Conservation (phyloP, 192 early-diverging fungal genomes). For the Glomus cerebriforme region DNA sequence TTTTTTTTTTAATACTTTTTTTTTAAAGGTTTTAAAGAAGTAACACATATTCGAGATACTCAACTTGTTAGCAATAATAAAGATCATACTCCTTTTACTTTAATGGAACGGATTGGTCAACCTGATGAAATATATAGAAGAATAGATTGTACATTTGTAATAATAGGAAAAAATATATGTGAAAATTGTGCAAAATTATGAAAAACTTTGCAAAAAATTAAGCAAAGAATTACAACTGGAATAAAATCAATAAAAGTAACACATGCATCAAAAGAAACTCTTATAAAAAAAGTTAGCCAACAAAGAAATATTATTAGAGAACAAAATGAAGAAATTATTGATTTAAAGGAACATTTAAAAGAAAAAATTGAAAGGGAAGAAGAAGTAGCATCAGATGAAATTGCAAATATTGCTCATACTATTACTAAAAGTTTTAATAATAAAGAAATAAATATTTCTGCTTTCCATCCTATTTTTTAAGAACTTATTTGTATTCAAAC, state of each 20-base stretch:
- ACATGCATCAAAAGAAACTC: neutral
- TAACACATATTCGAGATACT: too few species aligned
- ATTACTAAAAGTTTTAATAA: neutral
- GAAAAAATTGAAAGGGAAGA: constrained; percentile 2
- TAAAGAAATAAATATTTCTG: neutral
- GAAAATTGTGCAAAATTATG: too few species aligned
- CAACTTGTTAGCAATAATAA: too few species aligned
- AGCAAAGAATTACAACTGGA: too few species aligned
- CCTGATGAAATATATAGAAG: neutral
- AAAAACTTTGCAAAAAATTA: too few species aligned
- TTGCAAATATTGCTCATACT: neutral
- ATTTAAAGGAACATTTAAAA: constrained; percentile 1
- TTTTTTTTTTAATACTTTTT: too few species aligned
- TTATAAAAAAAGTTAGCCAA: neutral
- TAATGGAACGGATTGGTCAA: too few species aligned
- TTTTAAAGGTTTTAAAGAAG: too few species aligned
- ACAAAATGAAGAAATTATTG: neutral
- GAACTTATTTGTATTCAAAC: neutral
- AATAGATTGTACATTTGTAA: neutral
- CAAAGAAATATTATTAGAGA: neutral
- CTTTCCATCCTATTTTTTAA: constrained; percentile 7
- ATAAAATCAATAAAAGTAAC: neutral
- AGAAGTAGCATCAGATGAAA: neutral
- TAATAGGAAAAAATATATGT: neutral
- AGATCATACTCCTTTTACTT: too few species aligned